Evolutionary conservation across 352 stramenopile species (phyloP).

Genomic region (Phytophthora quininea): DNA sequence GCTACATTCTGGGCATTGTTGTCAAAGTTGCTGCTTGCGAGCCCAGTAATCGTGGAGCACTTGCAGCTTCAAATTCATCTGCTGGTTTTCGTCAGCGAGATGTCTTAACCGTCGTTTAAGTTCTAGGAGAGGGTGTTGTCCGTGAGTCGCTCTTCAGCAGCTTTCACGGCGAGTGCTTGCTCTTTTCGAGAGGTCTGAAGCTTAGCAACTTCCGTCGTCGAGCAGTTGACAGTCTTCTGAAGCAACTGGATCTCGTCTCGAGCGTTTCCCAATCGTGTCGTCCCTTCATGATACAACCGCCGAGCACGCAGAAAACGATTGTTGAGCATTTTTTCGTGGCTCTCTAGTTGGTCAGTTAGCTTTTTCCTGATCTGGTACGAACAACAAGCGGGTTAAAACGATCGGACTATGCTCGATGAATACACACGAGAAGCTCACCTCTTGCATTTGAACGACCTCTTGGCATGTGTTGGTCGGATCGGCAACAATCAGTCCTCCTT

Average conservation of each 20-base stretch:
- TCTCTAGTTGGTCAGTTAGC: constrained; percentile 34
- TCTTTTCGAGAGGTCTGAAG: constrained; percentile 25
- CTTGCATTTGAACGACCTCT: constrained; percentile 32
- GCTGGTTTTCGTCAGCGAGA: constrained; percentile 50
- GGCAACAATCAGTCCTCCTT: constrained; percentile 25
- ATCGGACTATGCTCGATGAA: too few species aligned
- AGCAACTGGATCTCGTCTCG: constrained; percentile 11
- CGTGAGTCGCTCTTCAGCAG: constrained; percentile 33
- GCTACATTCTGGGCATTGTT: constrained; percentile 23
- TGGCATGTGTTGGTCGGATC: constrained; percentile 10
- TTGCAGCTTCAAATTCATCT: constrained; percentile 42
- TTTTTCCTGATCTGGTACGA: constrained; percentile 19
- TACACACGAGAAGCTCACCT: constrained; percentile 19
- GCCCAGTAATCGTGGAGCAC: constrained; percentile 46
- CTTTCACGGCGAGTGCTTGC: constrained; percentile 23
- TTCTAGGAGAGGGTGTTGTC: constrained; percentile 44
- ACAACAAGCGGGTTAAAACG: not conserved
- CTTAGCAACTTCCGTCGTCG: constrained; percentile 25
- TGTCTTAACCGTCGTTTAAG: constrained; percentile 50
- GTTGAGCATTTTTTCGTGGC: constrained; percentile 47
- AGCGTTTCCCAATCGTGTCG: constrained; percentile 15
- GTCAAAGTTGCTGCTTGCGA: constrained; percentile 17
- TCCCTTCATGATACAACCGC: constrained; percentile 38
- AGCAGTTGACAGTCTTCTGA: constrained; percentile 29
- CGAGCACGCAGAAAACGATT: constrained; percentile 26